Conservation (phyloP, 2,329 filamentous ascomycete genomes). For the Fusarium goolgardi region DNA sequence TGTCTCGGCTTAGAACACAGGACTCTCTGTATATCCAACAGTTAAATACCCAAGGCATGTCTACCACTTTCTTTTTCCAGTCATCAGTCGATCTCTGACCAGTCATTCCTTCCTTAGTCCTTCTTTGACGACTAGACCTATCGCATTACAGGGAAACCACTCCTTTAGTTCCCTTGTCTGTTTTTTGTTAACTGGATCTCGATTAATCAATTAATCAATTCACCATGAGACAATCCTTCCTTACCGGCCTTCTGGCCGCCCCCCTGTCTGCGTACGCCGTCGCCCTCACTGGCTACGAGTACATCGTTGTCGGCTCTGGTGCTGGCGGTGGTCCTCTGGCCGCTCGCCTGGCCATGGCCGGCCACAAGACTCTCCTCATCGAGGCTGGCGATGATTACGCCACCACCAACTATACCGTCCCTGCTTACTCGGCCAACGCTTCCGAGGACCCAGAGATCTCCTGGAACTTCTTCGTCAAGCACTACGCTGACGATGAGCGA, state of each 20-base stretch:
- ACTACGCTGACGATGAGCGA: constrained; percentile 65
- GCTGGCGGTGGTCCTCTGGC: constrained; percentile 70
- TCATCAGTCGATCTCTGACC: constrained; percentile 10
- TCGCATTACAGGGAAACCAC: constrained; percentile 9
- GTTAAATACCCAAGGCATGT: constrained; percentile 9
- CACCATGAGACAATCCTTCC: constrained; percentile 34
- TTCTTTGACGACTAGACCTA: constrained; percentile 9
- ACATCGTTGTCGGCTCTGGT: constrained; percentile 72
- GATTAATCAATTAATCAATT: neutral
- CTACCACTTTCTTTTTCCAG: neutral
- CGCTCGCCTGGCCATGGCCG: constrained; percentile 67
- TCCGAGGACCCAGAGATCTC: constrained; percentile 66
- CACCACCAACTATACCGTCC: constrained; percentile 62
- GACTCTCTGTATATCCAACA: neutral
- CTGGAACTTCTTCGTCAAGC: constrained; percentile 74
- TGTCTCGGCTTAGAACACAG: neutral
- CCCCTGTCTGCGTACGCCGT: constrained; percentile 34
- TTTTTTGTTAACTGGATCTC: neutral
- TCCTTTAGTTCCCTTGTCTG: constrained; percentile 9
- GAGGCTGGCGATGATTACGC: constrained; percentile 72
- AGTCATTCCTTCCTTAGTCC: constrained; percentile 16
- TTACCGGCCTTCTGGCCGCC: constrained; percentile 26
- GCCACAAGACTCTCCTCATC: constrained; percentile 69
- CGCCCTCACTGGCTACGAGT: constrained; percentile 57
- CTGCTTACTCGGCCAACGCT: constrained; percentile 63